A percentile compares a stretch with the other conserved stretches of the same genome.
Evolutionary conservation across 1,139 yeast species (phyloP).

Genomic region (Taiozyma sp.): DNA sequence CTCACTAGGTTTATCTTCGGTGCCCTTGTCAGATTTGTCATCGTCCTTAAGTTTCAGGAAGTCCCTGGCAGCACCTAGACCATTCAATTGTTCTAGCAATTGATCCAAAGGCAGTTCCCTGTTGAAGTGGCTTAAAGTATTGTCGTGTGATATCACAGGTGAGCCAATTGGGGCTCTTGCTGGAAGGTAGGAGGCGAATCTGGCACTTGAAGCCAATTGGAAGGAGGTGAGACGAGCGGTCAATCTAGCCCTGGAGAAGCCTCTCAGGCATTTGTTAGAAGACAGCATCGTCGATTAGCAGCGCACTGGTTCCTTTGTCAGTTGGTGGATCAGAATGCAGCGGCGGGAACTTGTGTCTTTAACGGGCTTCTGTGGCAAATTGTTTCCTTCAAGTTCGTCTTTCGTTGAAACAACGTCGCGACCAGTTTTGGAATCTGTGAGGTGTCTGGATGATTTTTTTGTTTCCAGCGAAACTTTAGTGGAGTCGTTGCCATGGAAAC

Average conservation of each 20-base stretch:
- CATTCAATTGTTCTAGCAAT: slow-evolving; percentile 18
- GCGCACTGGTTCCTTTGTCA: neutral
- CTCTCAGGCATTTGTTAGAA: slow-evolving; percentile 1
- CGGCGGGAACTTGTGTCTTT: neutral
- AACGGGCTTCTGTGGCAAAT: neutral
- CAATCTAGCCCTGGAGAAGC: neutral
- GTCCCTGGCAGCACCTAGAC: slow-evolving; percentile 7
- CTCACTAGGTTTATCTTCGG: slow-evolving; percentile 8
- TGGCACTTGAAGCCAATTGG: neutral
- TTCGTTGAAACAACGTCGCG: neutral
- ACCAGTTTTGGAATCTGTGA: neutral
- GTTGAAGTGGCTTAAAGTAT: neutral
- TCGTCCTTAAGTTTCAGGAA: slow-evolving; percentile 9
- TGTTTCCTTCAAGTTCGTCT: neutral
- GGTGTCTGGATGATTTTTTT: neutral
- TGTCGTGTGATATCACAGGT: neutral
- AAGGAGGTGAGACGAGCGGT: neutral
- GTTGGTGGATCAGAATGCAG: neutral
- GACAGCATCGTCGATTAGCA: slow-evolving; percentile 1
- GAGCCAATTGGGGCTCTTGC: neutral
- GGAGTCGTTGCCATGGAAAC: neutral
- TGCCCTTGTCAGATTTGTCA: neutral
- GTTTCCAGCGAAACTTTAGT: neutral
- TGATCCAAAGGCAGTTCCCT: slow-evolving; percentile 14
- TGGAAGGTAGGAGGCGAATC: slow-evolving; percentile 6